A percentile compares a stretch with the other conserved stretches of the same genome.
These are phyloP conservation scores for Echium plantagineum DNA, from an alignment of 257 asterid species.

Conservation along the genomic window DNA sequence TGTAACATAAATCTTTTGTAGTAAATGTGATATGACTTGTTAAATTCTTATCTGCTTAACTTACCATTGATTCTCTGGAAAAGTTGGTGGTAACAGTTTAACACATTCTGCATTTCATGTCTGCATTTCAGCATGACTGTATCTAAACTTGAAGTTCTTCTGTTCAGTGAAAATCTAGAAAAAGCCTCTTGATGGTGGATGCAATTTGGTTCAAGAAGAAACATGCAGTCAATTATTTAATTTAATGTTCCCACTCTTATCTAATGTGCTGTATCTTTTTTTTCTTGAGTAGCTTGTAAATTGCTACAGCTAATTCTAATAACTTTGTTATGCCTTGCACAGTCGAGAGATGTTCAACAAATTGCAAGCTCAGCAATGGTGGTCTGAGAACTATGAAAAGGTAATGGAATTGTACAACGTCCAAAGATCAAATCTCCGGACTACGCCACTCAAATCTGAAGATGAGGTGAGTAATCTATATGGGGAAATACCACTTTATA, in stretches of 20 bases:
- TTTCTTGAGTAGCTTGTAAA: background rate
- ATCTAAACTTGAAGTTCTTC: too few relatives aligned
- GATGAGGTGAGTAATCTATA: conserved; percentile 47
- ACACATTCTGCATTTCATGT: too few relatives aligned
- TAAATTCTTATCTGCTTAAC: too few relatives aligned
- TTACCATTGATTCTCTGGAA: too few relatives aligned
- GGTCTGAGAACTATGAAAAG: conserved; percentile 81
- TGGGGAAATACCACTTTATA: background rate
- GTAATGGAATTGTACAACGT: conserved; percentile 89
- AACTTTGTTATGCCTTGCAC: conserved; percentile 17
- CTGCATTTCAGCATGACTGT: too few relatives aligned
- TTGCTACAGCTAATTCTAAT: conserved; percentile 13
- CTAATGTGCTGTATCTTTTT: conserved; percentile 1
- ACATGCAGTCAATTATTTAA: too few relatives aligned
- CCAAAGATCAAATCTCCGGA: conserved; percentile 46
- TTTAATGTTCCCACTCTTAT: background rate
- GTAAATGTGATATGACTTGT: too few relatives aligned
- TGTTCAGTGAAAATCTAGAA: too few relatives aligned
- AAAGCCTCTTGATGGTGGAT: too few relatives aligned
- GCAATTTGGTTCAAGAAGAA: too few relatives aligned
- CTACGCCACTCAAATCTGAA: conserved; percentile 54
- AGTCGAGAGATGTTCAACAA: conserved; percentile 89
- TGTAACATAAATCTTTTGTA: too few relatives aligned
- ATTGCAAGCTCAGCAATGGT: conserved; percentile 92
- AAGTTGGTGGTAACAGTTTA: too few relatives aligned